Conservation (phyloP, 345 rosid species). For the Gossypium herbaceum region DNA sequence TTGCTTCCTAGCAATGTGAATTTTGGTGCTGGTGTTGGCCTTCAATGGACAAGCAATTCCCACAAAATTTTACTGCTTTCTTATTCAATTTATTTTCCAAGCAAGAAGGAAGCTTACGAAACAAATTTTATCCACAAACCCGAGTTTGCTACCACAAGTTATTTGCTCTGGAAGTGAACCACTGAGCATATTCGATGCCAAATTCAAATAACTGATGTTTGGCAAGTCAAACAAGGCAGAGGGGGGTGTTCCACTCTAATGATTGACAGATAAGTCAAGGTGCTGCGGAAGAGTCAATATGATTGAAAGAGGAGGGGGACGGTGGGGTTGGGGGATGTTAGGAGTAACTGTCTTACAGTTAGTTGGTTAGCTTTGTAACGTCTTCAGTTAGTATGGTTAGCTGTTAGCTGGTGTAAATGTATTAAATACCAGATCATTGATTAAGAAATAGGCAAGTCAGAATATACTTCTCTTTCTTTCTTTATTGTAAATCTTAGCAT, state of each 20-base stretch:
- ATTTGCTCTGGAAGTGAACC: conserved; percentile 55
- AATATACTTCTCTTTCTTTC: too few relatives aligned
- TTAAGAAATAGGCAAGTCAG: too few relatives aligned
- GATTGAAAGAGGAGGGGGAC: too few relatives aligned
- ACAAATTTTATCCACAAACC: conserved; percentile 80
- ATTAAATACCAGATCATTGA: too few relatives aligned
- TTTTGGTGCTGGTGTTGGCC: conserved; percentile 53
- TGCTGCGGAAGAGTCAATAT: conserved; percentile 70
- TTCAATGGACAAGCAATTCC: conserved; percentile 69
- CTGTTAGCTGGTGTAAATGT: too few relatives aligned
- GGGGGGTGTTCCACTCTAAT: conserved; percentile 62
- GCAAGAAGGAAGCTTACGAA: conserved; percentile 76
- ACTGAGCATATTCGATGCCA: conserved; percentile 70
- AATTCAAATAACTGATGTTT: conserved; percentile 72
- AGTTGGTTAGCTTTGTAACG: too few relatives aligned
- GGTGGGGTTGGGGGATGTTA: too few relatives aligned
- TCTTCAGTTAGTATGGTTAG: too few relatives aligned
- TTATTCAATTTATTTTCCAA: conserved; percentile 52
- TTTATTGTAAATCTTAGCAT: too few relatives aligned
- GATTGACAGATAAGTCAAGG: conserved; percentile 79
- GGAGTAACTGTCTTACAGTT: too few relatives aligned
- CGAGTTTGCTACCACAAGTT: conserved; percentile 70
- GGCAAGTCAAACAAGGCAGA: conserved; percentile 70
- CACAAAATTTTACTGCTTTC: conserved; percentile 53
- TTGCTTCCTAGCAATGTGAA: conserved; percentile 47